Evolutionary conservation across 139 green algal species (phyloP).

Genomic region (Ettlia oleoabundans): DNA sequence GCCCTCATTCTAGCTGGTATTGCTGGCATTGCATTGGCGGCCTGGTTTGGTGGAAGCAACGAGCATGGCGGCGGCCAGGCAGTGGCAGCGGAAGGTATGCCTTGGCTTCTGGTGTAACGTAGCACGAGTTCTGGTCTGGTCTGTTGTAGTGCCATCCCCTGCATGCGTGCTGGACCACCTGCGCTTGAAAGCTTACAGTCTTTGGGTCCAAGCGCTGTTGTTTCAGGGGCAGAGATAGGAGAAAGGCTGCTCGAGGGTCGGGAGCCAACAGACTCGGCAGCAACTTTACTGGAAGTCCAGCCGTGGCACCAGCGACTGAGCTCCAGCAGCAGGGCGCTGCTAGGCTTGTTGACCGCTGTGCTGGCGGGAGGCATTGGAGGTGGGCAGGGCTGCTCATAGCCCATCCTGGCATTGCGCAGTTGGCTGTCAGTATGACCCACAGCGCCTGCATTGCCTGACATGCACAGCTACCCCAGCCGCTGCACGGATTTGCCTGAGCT

Average conservation of each 20-base stretch:
- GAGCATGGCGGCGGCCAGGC: no score
- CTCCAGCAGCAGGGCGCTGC: background rate
- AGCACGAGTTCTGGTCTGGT: no score
- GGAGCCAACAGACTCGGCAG: no score
- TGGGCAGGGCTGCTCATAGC: background rate
- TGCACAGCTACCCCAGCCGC: background rate
- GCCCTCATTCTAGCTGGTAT: slow-evolving; percentile 37
- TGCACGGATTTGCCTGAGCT: no score
- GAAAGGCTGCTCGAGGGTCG: no score
- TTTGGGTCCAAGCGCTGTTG: no score
- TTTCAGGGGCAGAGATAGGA: no score
- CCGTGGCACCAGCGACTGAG: background rate
- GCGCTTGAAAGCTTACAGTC: no score
- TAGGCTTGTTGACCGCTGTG: slow-evolving; percentile 11
- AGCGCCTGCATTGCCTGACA: background rate
- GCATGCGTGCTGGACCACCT: no score
- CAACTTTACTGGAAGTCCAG: background rate
- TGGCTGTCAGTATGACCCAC: background rate
- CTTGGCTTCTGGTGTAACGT: background rate
- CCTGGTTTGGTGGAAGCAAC: background rate
- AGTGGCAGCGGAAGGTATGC: background rate
- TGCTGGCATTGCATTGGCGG: slow-evolving; percentile 10
- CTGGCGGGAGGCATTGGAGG: slow-evolving; percentile 13
- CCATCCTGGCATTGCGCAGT: background rate
- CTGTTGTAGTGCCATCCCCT: no score